A percentile compares a stretch with the other conserved stretches of the same genome.
These are phyloP conservation scores for Acaromyces ingoldii DNA, from an alignment of 1,284 basidiomycete species.

Conservation along the genomic window DNA sequence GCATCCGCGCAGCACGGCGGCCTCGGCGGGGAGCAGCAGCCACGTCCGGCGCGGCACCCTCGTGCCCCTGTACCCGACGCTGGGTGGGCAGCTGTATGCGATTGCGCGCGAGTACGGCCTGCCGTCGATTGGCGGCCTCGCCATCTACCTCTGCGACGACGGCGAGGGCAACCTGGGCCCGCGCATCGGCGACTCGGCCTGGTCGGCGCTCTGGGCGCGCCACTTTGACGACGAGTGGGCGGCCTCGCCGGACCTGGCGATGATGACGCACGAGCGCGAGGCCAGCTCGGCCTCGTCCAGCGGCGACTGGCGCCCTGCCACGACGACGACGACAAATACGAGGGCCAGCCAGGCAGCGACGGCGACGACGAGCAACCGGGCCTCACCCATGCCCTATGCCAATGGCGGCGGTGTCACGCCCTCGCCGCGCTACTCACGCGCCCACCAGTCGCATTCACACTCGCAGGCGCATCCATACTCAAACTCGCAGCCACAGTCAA, in stretches of 20 bases:
- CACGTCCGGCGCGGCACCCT: constrained; percentile 38
- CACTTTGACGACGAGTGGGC: constrained; percentile 30
- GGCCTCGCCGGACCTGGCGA: constrained; percentile 2
- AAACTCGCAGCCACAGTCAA: too few relatives aligned
- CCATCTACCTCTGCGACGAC: constrained; percentile 43
- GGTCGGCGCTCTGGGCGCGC: constrained; percentile 43
- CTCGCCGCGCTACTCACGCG: constrained; percentile 3
- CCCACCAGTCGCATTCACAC: neutral
- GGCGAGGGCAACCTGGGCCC: constrained; percentile 43
- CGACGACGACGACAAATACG: too few relatives aligned
- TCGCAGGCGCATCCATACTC: too few relatives aligned
- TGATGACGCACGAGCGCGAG: constrained; percentile 2
- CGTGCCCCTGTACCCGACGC: constrained; percentile 43
- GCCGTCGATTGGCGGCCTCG: constrained; percentile 43
- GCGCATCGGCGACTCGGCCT: constrained; percentile 40
- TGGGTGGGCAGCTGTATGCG: constrained; percentile 48
- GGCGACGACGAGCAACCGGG: neutral
- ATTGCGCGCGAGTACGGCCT: constrained; percentile 46
- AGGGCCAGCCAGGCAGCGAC: neutral
- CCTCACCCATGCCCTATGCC: constrained; percentile 1
- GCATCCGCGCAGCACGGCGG: constrained; percentile 12
- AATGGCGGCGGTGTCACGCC: constrained; percentile 11
- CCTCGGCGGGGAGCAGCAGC: neutral
- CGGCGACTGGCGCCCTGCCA: too few relatives aligned
- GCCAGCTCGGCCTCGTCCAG: neutral